phyloP scores from a whole-genome alignment of 768 basidiomycete species.

The Rhizopogon vesiculosus region DNA sequence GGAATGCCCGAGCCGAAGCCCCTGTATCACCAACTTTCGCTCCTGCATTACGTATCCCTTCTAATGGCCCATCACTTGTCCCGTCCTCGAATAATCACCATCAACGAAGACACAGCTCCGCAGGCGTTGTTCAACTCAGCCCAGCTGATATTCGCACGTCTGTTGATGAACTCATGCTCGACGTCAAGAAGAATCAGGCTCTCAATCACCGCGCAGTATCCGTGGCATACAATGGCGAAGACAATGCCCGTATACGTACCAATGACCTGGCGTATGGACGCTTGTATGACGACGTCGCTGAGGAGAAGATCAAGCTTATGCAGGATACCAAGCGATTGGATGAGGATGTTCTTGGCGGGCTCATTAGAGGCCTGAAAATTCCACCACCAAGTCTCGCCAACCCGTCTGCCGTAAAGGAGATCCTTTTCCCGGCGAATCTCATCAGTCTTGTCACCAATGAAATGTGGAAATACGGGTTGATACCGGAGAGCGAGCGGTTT shows the following conservation, averaged over 20 bases:
- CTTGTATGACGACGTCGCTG: conserved; percentile 82
- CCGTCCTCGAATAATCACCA: conserved; percentile 46
- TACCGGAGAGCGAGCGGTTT: conserved; percentile 95
- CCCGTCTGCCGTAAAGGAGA: conserved; percentile 93
- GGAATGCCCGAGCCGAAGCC: conserved; percentile 62
- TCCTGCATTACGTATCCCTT: conserved; percentile 60
- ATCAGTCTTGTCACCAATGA: conserved; percentile 98
- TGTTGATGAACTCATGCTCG: conserved; percentile 72
- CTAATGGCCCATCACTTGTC: conserved; percentile 41
- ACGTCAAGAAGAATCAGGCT: conserved; percentile 65
- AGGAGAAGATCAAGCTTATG: conserved; percentile 93
- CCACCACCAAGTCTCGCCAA: conserved; percentile 86
- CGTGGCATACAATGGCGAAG: conserved; percentile 82
- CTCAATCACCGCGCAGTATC: conserved; percentile 82
- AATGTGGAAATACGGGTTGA: conserved; percentile 99
- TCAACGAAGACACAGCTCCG: conserved; percentile 83
- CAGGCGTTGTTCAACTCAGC: conserved; percentile 64
- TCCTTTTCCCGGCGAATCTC: conserved; percentile 97
- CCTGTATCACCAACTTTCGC: conserved; percentile 85
- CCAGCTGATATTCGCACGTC: conserved; percentile 66
- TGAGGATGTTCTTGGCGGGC: conserved; percentile 87
- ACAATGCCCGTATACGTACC: conserved; percentile 59
- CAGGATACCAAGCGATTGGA: conserved; percentile 87
- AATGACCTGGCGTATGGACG: conserved; percentile 69
- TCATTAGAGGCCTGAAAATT: conserved; percentile 90